A percentile compares a stretch with the other conserved stretches of the same genome.
Conservation (phyloP, 208 protist genomes). For the Trypanosomatidae sp. region DNA sequence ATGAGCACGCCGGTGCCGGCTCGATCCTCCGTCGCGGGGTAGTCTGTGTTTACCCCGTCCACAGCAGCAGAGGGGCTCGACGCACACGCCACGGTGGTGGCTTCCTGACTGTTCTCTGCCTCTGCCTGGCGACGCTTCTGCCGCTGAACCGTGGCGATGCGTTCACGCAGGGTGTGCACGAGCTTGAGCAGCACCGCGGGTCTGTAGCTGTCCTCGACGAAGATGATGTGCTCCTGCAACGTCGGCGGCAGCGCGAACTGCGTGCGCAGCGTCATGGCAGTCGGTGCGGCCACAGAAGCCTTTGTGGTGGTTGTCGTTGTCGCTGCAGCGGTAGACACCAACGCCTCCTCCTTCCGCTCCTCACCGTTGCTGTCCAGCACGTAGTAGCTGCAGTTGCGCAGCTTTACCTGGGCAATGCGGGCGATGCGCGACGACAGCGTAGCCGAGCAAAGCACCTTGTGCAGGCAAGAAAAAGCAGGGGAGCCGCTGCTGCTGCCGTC, state of each 20-base stretch:
- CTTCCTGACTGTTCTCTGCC: neutral
- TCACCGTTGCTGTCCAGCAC: slow-evolving; percentile 70
- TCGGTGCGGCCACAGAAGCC: too few relatives aligned
- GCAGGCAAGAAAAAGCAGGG: too few relatives aligned
- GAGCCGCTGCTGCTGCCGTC: too few relatives aligned
- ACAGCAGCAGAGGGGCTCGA: too few relatives aligned
- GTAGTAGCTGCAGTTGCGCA: slow-evolving; percentile 87
- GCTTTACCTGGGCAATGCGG: slow-evolving; percentile 76
- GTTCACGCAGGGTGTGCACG: slow-evolving; percentile 44
- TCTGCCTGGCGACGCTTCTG: slow-evolving; percentile 4
- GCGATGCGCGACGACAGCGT: slow-evolving; percentile 85
- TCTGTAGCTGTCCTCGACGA: slow-evolving; percentile 79
- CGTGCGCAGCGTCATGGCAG: slow-evolving; percentile 31
- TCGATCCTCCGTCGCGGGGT: slow-evolving; percentile 51
- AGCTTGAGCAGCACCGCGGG: slow-evolving; percentile 88
- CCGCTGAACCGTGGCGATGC: slow-evolving; percentile 10
- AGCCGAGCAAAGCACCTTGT: slow-evolving; percentile 89
- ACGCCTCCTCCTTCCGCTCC: slow-evolving; percentile 37
- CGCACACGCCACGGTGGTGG: slow-evolving; percentile 2
- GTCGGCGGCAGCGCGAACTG: slow-evolving; percentile 78
- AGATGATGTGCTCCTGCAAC: slow-evolving; percentile 85
- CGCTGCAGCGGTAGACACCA: neutral
- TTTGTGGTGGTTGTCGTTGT: slow-evolving; percentile 1
- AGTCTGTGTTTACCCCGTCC: too few relatives aligned
- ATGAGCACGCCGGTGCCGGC: slow-evolving; percentile 72